phyloP scores from a whole-genome alignment of 345 rosid genomes.

The Populus davidiana region DNA sequence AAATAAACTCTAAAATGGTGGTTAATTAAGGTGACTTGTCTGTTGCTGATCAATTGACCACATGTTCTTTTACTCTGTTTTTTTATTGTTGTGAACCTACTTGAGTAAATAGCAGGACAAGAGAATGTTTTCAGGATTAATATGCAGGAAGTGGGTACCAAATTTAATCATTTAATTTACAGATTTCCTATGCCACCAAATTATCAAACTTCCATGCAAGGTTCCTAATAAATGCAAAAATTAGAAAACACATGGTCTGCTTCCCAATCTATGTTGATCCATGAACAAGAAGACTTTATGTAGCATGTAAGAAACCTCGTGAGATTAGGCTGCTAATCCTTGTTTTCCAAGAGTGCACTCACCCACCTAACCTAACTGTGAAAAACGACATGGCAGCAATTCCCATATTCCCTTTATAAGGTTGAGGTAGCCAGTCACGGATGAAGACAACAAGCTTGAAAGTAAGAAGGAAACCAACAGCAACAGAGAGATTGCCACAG shows the following conservation, averaged over 20 bases:
- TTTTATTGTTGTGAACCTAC: no score
- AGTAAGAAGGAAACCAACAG: background rate
- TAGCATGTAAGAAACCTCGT: constrained; percentile 18
- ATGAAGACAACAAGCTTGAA: background rate
- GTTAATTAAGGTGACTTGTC: no score
- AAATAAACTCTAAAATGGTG: no score
- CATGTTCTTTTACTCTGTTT: background rate
- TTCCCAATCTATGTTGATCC: no score
- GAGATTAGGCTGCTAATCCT: background rate
- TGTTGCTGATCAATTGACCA: background rate
- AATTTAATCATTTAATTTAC: no score
- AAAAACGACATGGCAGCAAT: constrained; percentile 34
- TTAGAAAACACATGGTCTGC: no score
- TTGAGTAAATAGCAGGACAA: no score
- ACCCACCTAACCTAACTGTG: constrained; percentile 21
- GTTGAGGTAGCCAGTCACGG: constrained; percentile 9
- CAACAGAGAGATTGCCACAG: background rate
- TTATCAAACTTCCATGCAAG: background rate
- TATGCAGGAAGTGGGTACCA: no score
- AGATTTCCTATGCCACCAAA: background rate
- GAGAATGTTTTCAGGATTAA: no score
- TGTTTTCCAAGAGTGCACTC: constrained; percentile 15
- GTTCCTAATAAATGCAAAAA: background rate
- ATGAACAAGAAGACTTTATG: constrained; percentile 13
- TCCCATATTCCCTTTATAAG: constrained; percentile 11